Percentiles rank a stretch among this genome's conserved stretches.
These are phyloP conservation scores for Diplotaxis tenuifolia DNA, from an alignment of 345 rosid species.

Conservation along the genomic window DNA sequence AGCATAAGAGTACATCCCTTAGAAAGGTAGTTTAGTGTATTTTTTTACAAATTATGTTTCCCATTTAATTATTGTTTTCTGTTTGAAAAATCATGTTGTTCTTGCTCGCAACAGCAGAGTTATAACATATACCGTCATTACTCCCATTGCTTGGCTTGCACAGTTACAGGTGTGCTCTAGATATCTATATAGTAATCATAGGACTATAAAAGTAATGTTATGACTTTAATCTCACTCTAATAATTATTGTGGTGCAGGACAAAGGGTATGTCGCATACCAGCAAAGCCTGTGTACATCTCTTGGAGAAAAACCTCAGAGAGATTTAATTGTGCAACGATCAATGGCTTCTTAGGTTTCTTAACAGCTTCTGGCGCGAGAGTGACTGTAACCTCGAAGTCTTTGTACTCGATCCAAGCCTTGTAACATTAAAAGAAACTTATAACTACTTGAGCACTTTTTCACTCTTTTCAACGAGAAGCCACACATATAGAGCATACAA, in stretches of 20 bases:
- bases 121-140: conserved; percentile 61
- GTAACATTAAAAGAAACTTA: too few relatives aligned
- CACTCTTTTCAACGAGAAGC: too few relatives aligned
- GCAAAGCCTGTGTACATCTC: too few relatives aligned
- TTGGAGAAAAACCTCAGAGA: too few relatives aligned
- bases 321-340: too few relatives aligned
- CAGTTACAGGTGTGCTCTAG: conserved; percentile 59
- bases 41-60: neutral
- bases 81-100: conserved; percentile 55
- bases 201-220: neutral
- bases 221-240: neutral
- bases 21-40: conserved; percentile 47
- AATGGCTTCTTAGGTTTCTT: too few relatives aligned
- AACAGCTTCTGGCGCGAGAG: too few relatives aligned
- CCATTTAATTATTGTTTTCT: neutral
- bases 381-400: too few relatives aligned
- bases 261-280: conserved; percentile 86
- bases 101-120: conserved; percentile 85
- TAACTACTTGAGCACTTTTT: too few relatives aligned
- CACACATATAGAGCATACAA: too few relatives aligned
- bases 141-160: too few relatives aligned
- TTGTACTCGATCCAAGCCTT: too few relatives aligned
- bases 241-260: conserved; percentile 39
- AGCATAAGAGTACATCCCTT: conserved; percentile 51
- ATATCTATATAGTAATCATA: neutral